Percentiles rank a stretch among this genome's conserved stretches.
Evolutionary conservation across 768 basidiomycete species (phyloP).

Genomic region (Russula emetica): DNA sequence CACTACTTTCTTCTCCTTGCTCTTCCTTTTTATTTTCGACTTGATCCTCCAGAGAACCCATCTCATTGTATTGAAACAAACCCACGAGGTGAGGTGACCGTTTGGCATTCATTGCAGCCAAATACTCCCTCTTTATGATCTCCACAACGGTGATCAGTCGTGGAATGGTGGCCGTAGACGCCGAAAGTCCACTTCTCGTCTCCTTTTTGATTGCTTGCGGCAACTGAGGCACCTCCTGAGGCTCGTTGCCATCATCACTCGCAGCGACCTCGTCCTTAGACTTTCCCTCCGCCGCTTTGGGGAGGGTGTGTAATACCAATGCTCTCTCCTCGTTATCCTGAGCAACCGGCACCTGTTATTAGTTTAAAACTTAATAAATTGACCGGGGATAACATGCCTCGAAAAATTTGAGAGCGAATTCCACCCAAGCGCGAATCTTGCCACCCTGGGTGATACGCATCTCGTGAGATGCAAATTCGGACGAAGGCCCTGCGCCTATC

Average conservation of each 20-base stretch:
- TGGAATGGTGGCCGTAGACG: conserved; percentile 46
- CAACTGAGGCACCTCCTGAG: conserved; percentile 9
- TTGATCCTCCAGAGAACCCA: conserved; percentile 51
- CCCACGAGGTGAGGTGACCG: conserved; percentile 38
- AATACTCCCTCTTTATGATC: conserved; percentile 78
- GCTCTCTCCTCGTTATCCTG: conserved; percentile 49
- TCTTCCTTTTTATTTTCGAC: conserved; percentile 28
- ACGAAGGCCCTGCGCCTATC: neutral
- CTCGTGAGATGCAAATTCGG: conserved; percentile 28
- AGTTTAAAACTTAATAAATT: neutral
- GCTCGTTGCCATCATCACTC: conserved; percentile 4
- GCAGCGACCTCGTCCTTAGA: neutral
- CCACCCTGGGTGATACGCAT: conserved; percentile 39
- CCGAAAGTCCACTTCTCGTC: conserved; percentile 31
- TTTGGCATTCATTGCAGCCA: conserved; percentile 46
- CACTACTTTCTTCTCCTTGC: conserved; percentile 35
- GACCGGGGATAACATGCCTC: conserved; percentile 31
- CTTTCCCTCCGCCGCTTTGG: conserved; percentile 31
- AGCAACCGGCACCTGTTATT: too few species aligned
- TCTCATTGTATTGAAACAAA: conserved; percentile 73
- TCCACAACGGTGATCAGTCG: conserved; percentile 75
- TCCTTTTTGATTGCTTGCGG: conserved; percentile 11
- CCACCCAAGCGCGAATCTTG: conserved; percentile 37
- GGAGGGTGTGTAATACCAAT: conserved; percentile 58
- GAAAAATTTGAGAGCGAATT: conserved; percentile 38